Conservation (phyloP, 2,329 filamentous ascomycete genomes). For the Aspergillus floridensis region DNA sequence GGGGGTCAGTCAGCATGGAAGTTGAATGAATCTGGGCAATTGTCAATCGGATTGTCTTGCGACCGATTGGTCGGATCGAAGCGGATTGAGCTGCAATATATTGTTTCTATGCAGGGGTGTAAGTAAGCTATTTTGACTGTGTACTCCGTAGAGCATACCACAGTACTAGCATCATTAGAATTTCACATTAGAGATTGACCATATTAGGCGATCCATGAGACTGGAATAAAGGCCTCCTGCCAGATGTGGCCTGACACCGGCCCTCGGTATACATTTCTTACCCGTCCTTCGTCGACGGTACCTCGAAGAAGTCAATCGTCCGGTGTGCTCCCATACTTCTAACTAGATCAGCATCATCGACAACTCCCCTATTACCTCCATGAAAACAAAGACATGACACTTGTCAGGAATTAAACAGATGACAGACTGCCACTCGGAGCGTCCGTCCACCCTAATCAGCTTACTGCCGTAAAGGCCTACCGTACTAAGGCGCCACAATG, state of each 20-base stretch:
- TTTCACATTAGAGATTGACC: background rate
- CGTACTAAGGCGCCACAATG: background rate
- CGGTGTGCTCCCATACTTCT: background rate
- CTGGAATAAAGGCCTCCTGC: background rate
- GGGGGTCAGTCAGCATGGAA: background rate
- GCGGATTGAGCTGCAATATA: background rate
- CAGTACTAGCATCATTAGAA: too few relatives aligned
- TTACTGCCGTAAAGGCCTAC: background rate
- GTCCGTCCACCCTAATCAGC: too few relatives aligned
- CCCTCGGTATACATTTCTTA: background rate
- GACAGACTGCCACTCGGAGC: too few relatives aligned
- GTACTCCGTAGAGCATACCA: too few relatives aligned
- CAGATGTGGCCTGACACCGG: background rate
- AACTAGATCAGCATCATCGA: background rate
- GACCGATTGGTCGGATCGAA: background rate
- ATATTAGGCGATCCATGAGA: background rate
- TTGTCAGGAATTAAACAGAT: too few relatives aligned
- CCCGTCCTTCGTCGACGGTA: too few relatives aligned
- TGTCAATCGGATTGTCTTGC: background rate
- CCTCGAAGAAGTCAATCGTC: background rate
- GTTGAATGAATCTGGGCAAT: background rate
- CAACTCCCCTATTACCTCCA: background rate
- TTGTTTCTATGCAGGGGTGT: background rate
- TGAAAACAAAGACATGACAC: too few relatives aligned
- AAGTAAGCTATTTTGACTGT: too few relatives aligned